A percentile compares a stretch with the other conserved stretches of the same genome.
Conservation (phyloP, 441 rosid genomes). For the Codiaeum variegatum region DNA sequence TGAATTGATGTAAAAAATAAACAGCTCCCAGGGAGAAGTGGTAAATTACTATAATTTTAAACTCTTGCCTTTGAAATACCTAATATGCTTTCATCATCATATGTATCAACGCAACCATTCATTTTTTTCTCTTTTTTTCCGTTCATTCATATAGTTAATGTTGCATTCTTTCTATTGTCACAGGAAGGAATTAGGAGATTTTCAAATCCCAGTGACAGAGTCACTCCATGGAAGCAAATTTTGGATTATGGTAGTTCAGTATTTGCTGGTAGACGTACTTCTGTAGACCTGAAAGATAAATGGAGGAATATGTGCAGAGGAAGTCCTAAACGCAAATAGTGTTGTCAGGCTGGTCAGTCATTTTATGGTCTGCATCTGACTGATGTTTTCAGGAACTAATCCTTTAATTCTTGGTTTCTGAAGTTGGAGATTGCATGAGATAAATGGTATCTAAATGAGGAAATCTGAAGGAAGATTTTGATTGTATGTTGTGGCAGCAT, state of each 20-base stretch:
- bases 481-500: background rate
- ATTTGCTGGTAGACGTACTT: constrained; percentile 26
- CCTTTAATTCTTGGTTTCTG: background rate
- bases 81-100: background rate
- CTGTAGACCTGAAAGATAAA: constrained; percentile 45
- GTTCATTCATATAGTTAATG: background rate
- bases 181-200: constrained; percentile 45
- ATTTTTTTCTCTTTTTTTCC: background rate
- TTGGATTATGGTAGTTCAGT: constrained; percentile 40
- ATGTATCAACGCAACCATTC: background rate
- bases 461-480: background rate
- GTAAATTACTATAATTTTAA: background rate
- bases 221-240: constrained; percentile 41
- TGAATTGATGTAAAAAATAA: background rate
- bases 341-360: constrained; percentile 11
- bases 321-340: constrained; percentile 28
- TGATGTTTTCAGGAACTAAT: background rate
- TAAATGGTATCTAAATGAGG: background rate
- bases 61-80: background rate
- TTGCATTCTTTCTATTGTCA: constrained; percentile 8
- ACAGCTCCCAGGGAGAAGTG: background rate
- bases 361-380: background rate
- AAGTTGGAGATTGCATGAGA: background rate
- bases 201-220: constrained; percentile 19
- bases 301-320: constrained; percentile 46